These are phyloP conservation scores for Thecaphora thlaspeos DNA, from an alignment of 1,284 basidiomycete species.

Conservation along the genomic window DNA sequence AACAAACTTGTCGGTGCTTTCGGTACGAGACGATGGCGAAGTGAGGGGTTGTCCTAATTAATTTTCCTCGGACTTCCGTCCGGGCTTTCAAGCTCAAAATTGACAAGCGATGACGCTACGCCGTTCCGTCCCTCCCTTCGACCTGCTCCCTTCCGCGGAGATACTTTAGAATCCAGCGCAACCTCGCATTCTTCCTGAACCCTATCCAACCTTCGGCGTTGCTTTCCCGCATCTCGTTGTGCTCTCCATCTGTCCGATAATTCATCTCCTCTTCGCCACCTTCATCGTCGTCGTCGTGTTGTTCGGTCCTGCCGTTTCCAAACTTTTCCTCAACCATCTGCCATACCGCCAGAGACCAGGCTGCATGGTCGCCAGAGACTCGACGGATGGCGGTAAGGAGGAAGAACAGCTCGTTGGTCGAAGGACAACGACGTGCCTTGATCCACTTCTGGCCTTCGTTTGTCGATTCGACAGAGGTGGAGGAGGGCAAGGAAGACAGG, in stretches of 20 bases:
- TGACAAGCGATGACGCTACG: too few species aligned
- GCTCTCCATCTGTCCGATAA: background rate
- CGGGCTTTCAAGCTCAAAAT: too few species aligned
- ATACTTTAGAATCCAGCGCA: slow-evolving; percentile 15
- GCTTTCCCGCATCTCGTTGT: background rate
- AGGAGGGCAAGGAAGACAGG: too few species aligned
- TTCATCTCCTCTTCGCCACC: background rate
- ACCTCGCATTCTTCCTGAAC: background rate
- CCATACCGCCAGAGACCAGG: slow-evolving; percentile 32
- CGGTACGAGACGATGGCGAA: too few species aligned
- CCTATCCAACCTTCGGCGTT: background rate
- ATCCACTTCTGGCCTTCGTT: background rate
- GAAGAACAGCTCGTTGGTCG: slow-evolving; percentile 30
- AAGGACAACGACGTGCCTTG: slow-evolving; percentile 8
- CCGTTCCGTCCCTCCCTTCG: too few species aligned
- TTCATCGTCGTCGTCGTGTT: too few species aligned
- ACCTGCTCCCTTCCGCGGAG: slow-evolving; percentile 1
- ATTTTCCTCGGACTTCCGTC: too few species aligned
- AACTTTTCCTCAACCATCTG: slow-evolving; percentile 23
- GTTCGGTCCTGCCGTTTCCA: too few species aligned
- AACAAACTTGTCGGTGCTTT: too few species aligned
- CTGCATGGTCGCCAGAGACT: slow-evolving; percentile 22
- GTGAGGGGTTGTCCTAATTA: too few species aligned
- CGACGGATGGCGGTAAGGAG: slow-evolving; percentile 26
- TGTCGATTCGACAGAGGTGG: too few species aligned